Evolutionary conservation across 1,284 basidiomycete genomes (phyloP), one percentile per base, ranked within the genome.

Genomic region (Vanrija sp.): DNA sequence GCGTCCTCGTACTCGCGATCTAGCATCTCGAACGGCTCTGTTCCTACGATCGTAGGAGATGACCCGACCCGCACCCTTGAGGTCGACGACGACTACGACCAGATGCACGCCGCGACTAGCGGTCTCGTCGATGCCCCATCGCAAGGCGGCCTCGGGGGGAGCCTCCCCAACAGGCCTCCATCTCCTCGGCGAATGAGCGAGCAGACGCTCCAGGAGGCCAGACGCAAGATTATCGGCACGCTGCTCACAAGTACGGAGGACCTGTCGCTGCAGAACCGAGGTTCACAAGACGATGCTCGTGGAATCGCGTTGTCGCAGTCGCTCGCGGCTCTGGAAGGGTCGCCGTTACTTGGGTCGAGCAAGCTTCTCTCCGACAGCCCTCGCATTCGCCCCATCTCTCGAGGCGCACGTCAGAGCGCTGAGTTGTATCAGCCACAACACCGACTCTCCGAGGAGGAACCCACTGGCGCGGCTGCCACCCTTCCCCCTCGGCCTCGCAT

Each of bases 221-320:
- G 73, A 16, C 67, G 68, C 46, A 70, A 64, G 60, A 69, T 72
- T 42, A 60, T 73, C 12, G 69, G 66, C n/a, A 67, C 69, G 3
- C 48, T 72, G 5, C 42, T 71, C 5, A 49, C 51, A n/a, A 64
- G 60, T 21, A 60, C 62, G 5, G 67, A 71, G 9, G 67, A 71
- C 51, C 54, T 67, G 3, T 59, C 60, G 8, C 53, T 55, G 6
- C n/a, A 14, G 28, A 38, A 23, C 15, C 39, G 23, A 55, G 49
- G 5, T 19, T 40, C 34, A 8, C 34, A 34, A 5, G 66, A 68
- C 12, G 66, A 69, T 19, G 61, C 61, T 14, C 54, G 70, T 16
- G 64, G 53, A 5, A 49, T 56, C 7, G 70, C 73, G 1, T 44
- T 73, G 6, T 64, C 58, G 7, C 58, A 61, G 34, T 72, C 71